Evolutionary conservation across 2,329 filamentous ascomycete species (phyloP), one percentile per base, ranked within the genome.

Genomic region (Geosmithia putterillii): DNA sequence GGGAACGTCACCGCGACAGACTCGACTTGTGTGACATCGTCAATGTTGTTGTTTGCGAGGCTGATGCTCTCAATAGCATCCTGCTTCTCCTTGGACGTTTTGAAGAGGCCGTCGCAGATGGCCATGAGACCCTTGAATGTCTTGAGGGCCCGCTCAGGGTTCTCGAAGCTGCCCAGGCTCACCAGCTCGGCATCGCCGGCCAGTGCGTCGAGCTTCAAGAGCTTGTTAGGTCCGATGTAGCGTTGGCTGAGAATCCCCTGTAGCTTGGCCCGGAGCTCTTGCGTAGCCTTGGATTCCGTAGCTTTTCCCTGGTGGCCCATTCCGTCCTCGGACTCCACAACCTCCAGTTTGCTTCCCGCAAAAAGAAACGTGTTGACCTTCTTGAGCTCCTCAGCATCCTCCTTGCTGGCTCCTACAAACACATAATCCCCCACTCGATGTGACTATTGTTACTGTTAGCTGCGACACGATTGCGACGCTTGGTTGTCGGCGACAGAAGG

Each of bases 61-160:
- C 82, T 86, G 53, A 96, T 81, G 55, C 86, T 90, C 49, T 82
- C 69, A 41, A 98, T 82, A 4, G 83, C 82, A 40, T 88, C 81
- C 41, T 79, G 75, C 59, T 89, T 89, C 41, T 83, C 80, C 47
- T 81, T 70, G 12, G 74, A 57, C 2, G 74, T 81, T 51, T 82
- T 80, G 66, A 95, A 94, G 17, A 83, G 74, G 47, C 77, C 68
- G 43, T 94, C 81, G 58, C 86, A 88, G 40, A 95, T 80, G 46
- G 78, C 79, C 85, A 96, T 94, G 48, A 96, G 71, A 1, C 86
- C 90, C 42, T 85, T 86, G 64, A 96, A 95, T 48, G 95, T 85
- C 60, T 95, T 98, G 49, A 83, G 76, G 39, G 84, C 79, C 1
- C 80, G 81, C 3, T 81, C 78, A 46, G 74, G 76, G 46, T 69